Percentiles rank a stretch among this genome's conserved stretches.
phyloP scores from a whole-genome alignment of 306 rosid genomes.

The Trifolium fragiferum region DNA sequence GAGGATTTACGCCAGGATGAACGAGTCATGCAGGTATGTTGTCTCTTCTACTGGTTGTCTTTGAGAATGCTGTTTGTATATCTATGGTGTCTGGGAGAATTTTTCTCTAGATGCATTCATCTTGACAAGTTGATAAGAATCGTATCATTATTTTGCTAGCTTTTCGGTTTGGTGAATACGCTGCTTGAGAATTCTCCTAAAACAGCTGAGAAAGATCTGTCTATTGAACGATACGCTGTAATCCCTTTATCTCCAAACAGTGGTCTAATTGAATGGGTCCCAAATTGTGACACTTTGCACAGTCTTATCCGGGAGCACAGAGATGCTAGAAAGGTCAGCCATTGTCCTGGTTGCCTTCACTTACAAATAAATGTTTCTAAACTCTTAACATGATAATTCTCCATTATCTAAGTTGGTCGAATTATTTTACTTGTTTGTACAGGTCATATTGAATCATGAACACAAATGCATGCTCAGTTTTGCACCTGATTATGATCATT shows the following conservation, averaged over 20 bases:
- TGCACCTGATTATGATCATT: slow-evolving; percentile 96
- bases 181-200: slow-evolving; percentile 84
- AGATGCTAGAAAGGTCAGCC: slow-evolving; percentile 92
- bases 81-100: slow-evolving; percentile 1
- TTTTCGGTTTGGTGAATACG: slow-evolving; percentile 96
- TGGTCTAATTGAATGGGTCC: slow-evolving; percentile 99
- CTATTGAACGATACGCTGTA: slow-evolving; percentile 84
- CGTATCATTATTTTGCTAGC: slow-evolving; percentile 55
- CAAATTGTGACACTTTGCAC: slow-evolving; percentile 92
- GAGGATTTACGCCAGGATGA: slow-evolving; percentile 99
- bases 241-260: slow-evolving; percentile 97
- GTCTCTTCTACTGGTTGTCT: slow-evolving; percentile 3
- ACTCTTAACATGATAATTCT: slow-evolving; percentile 31
- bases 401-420: slow-evolving; percentile 34
- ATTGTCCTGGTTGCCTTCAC: slow-evolving; percentile 20
- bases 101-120: slow-evolving; percentile 19
- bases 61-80: slow-evolving; percentile 30
- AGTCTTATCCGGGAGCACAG: slow-evolving; percentile 88
- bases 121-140: slow-evolving; percentile 30
- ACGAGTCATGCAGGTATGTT: slow-evolving; percentile 94
- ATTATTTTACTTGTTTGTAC: slow-evolving; percentile 32
- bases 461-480: slow-evolving; percentile 94
- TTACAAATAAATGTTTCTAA: slow-evolving; percentile 29
- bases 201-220: slow-evolving; percentile 83
- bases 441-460: slow-evolving; percentile 93